phyloP scores from a whole-genome alignment of 2,329 filamentous ascomycete species.

The Hymenoscyphus repandus region DNA sequence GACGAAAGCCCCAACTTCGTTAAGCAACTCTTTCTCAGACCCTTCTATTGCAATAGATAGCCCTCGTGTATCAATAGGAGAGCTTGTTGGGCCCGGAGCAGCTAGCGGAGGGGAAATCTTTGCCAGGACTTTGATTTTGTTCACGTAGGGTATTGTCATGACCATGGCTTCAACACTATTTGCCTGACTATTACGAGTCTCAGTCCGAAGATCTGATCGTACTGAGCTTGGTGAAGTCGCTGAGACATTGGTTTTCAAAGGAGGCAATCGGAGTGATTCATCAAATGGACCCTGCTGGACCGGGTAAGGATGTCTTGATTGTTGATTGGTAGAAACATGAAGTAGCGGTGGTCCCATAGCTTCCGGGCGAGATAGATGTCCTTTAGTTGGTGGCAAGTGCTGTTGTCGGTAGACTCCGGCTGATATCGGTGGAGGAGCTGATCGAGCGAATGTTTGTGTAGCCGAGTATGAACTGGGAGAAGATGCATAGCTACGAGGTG shows the following conservation, averaged over 20 bases:
- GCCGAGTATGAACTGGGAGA: conserved; percentile 32
- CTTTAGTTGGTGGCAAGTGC: conserved; percentile 23
- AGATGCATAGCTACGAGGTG: conserved; percentile 37
- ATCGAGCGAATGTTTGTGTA: conserved; percentile 21
- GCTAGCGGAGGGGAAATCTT: conserved; percentile 68
- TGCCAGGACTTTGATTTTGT: conserved; percentile 71
- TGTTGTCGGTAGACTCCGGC: conserved; percentile 36
- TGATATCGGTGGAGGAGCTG: conserved; percentile 25
- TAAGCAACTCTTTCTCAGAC: conserved; percentile 46
- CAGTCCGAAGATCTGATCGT: conserved; percentile 28
- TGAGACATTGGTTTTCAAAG: conserved; percentile 30
- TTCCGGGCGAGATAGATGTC: conserved; percentile 17
- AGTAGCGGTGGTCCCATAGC: conserved; percentile 29
- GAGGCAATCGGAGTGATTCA: conserved; percentile 32
- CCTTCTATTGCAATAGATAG: conserved; percentile 82
- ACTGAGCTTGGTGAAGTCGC: conserved; percentile 35
- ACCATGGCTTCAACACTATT: conserved; percentile 62
- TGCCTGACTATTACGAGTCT: conserved; percentile 33
- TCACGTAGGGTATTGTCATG: conserved; percentile 67
- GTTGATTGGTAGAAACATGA: conserved; percentile 24
- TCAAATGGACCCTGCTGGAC: conserved; percentile 25
- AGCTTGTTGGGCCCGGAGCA: conserved; percentile 31
- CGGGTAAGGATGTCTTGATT: conserved; percentile 22
- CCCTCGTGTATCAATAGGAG: conserved; percentile 52
- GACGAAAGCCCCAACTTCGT: conserved; percentile 58